A percentile compares a stretch with the other conserved stretches of the same genome.
Evolutionary conservation across 176 grass and related monocot species (phyloP).

Genomic region (Eragrostis curvula): DNA sequence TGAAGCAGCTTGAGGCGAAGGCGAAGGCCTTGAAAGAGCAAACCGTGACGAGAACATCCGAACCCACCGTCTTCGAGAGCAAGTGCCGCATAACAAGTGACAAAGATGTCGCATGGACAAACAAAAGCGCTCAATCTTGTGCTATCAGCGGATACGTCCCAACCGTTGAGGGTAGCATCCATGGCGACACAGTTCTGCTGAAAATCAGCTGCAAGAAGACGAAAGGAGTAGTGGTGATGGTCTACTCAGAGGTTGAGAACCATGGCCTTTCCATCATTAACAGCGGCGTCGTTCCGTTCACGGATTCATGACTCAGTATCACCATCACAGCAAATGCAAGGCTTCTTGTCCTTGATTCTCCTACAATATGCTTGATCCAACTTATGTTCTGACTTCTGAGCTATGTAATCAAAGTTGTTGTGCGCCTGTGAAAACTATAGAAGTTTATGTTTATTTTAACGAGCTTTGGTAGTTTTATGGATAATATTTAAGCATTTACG

Average conservation of each 20-base stretch:
- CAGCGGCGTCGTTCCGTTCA: slow-evolving; percentile 55
- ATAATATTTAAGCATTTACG: too few species aligned
- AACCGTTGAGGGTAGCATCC: slow-evolving; percentile 54
- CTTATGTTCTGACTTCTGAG: not conserved
- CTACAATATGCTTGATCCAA: not conserved
- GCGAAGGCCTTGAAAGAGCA: slow-evolving; percentile 58
- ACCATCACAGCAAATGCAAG: slow-evolving; percentile 63
- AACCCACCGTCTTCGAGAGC: too few species aligned
- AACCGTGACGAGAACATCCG: slow-evolving; percentile 25
- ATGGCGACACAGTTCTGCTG: slow-evolving; percentile 43
- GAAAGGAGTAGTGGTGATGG: slow-evolving; percentile 54
- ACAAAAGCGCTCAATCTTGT: not conserved
- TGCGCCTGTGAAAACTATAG: too few species aligned
- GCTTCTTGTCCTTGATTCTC: not conserved
- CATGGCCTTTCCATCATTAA: slow-evolving; percentile 58
- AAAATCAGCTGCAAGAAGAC: slow-evolving; percentile 58
- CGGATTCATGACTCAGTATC: slow-evolving; percentile 54
- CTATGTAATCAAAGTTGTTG: too few species aligned
- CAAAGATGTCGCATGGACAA: not conserved
- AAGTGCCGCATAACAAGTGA: slow-evolving; percentile 37
- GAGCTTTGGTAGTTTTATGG: too few species aligned
- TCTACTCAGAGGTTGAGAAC: slow-evolving; percentile 62
- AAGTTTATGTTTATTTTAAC: too few species aligned
- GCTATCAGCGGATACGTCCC: not conserved
- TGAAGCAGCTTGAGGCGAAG: slow-evolving; percentile 62